Conservation (phyloP, 441 rosid genomes). For the Pelargonium cotyledonis region DNA sequence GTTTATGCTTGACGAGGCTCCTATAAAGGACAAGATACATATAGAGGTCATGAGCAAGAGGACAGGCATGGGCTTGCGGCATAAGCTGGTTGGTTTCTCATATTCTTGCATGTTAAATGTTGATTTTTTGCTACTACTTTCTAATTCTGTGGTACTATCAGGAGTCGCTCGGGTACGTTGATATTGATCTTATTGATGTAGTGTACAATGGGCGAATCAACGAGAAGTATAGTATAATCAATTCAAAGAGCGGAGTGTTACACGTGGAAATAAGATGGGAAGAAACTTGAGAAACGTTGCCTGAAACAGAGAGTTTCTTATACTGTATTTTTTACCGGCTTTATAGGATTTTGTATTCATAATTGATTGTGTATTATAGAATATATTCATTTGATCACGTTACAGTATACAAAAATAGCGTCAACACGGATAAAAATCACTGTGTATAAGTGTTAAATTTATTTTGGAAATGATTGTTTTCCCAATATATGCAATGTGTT, state of each 20-base stretch:
- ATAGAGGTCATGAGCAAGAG: conserved; percentile 31
- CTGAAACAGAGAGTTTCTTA: background rate
- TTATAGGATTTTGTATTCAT: too few species aligned
- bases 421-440: too few species aligned
- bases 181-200: conserved; percentile 24
- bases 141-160: background rate
- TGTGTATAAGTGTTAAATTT: too few species aligned
- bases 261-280: conserved; percentile 30
- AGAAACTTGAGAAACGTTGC: conserved; percentile 15
- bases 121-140: background rate
- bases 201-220: conserved; percentile 28
- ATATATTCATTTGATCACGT: too few species aligned
- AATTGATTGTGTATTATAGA: too few species aligned
- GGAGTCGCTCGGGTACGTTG: conserved; percentile 27
- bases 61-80: conserved; percentile 21
- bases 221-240: conserved; percentile 24
- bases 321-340: too few species aligned
- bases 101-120: background rate
- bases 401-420: too few species aligned
- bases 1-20: conserved; percentile 35
- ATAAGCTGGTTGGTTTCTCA: conserved; percentile 19
- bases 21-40: conserved; percentile 30
- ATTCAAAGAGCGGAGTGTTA: conserved; percentile 26
- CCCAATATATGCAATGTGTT: too few species aligned
- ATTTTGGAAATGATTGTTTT: too few species aligned